These are phyloP conservation scores for Ceratocystis eucalypticola DNA, from an alignment of 2,329 filamentous ascomycete genomes.

Conservation along the genomic window DNA sequence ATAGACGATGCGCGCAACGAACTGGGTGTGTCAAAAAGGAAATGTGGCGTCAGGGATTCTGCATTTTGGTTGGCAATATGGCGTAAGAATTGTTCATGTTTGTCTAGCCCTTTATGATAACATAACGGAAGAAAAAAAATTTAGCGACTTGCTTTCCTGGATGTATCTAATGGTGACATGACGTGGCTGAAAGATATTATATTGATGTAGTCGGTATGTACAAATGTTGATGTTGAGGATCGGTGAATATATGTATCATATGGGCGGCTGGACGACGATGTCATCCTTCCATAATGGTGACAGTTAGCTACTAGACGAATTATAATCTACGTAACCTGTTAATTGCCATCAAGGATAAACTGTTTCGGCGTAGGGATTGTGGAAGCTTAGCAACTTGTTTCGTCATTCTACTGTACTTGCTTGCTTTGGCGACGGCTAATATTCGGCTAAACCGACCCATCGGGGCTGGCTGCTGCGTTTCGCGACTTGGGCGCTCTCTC, in stretches of 20 bases:
- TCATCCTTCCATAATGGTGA: too few species aligned
- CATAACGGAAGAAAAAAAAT: constrained; percentile 22
- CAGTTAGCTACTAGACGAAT: too few species aligned
- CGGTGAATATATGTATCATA: not conserved
- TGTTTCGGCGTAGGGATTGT: too few species aligned
- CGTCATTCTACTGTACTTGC: not conserved
- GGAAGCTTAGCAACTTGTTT: not conserved
- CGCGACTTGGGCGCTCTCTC: constrained; percentile 10
- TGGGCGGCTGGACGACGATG: too few species aligned
- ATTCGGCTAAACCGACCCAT: not conserved
- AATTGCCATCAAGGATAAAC: too few species aligned
- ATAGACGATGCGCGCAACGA: constrained; percentile 31
- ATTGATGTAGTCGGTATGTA: not conserved
- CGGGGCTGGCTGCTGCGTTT: constrained; percentile 8
- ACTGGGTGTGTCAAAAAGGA: constrained; percentile 24
- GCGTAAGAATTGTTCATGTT: constrained; percentile 17
- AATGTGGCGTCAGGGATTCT: constrained; percentile 33
- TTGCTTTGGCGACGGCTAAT: not conserved
- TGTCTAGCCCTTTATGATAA: constrained; percentile 22
- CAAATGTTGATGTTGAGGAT: not conserved
- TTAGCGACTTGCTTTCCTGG: constrained; percentile 19
- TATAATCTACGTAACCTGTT: too few species aligned
- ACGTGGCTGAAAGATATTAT: not conserved
- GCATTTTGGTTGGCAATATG: constrained; percentile 19
- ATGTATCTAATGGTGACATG: not conserved